Conservation (phyloP, 2,329 filamentous ascomycete species). For the Diaporthe australafricana region DNA sequence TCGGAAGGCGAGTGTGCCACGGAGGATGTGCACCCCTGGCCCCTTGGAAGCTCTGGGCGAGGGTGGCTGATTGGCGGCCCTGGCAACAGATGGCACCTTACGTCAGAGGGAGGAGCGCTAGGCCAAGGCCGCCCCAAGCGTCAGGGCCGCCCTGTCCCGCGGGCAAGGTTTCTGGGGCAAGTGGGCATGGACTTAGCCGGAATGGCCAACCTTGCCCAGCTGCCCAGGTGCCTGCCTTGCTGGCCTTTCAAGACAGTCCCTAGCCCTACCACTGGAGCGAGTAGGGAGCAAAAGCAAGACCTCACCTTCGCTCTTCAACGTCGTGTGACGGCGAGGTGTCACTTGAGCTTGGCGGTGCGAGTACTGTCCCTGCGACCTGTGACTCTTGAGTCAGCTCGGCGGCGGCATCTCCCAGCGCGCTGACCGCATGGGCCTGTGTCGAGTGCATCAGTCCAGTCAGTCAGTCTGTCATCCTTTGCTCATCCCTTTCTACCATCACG, state of each 20-base stretch:
- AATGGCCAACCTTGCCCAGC: neutral
- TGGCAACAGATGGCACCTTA: conserved; percentile 1
- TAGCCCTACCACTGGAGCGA: neutral
- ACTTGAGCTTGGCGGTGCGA: conserved; percentile 14
- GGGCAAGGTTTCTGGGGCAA: neutral
- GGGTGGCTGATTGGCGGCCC: conserved; percentile 21
- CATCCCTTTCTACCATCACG: conserved; percentile 29
- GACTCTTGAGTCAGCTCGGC: conserved; percentile 6
- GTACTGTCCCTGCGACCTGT: conserved; percentile 2
- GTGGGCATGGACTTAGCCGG: conserved; percentile 12
- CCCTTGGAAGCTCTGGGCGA: neutral
- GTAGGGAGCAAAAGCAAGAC: neutral
- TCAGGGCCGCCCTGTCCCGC: conserved; percentile 17
- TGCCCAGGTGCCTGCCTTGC: conserved; percentile 14
- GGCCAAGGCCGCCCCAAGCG: conserved; percentile 11
- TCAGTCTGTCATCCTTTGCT: conserved; percentile 3
- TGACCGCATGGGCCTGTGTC: conserved; percentile 21
- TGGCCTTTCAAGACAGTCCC: conserved; percentile 14
- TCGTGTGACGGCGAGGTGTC: conserved; percentile 25
- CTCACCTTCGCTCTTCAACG: neutral
- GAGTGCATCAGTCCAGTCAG: conserved; percentile 10
- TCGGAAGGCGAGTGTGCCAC: neutral
- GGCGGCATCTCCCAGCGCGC: conserved; percentile 6
- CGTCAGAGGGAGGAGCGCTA: conserved; percentile 28
- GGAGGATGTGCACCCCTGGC: neutral